Conservation (phyloP, 371 early-diverging fungal species). For the Apophysomyces elegans region DNA sequence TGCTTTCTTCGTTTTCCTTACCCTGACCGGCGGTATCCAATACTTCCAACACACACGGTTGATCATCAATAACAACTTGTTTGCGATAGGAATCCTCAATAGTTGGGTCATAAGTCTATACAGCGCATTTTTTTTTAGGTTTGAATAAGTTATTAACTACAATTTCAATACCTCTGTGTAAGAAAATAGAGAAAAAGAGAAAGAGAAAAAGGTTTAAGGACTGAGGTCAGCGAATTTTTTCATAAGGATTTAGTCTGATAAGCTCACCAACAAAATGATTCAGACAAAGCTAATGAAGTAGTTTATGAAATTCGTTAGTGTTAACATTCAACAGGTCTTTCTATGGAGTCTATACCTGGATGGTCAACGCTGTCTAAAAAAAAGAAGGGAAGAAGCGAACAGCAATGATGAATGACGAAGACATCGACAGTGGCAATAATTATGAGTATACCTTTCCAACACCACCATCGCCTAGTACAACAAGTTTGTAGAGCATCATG, state of each 20-base stretch:
- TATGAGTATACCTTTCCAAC: conserved; percentile 52
- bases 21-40: conserved; percentile 96
- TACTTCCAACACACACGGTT: conserved; percentile 91
- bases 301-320: background rate
- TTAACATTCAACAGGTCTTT: background rate
- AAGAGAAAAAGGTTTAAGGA: background rate
- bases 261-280: no score
- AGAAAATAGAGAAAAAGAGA: background rate
- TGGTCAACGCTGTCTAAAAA: conserved; percentile 37
- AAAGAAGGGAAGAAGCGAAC: background rate
- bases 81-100: conserved; percentile 53
- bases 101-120: conserved; percentile 6
- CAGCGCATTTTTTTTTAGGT: background rate
- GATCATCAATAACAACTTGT: conserved; percentile 97
- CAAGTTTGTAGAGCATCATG: conserved; percentile 67
- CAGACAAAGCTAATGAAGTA: no score
- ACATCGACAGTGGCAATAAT: background rate
- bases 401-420: background rate
- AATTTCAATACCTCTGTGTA: background rate
- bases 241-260: no score
- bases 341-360: conserved; percentile 24
- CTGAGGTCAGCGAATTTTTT: no score
- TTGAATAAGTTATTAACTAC: background rate
- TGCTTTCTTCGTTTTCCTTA: conserved; percentile 23
- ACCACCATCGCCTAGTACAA: conserved; percentile 54